Evolutionary conservation across 2,329 filamentous ascomycete genomes (phyloP).

Genomic region (Volutella citrinella): DNA sequence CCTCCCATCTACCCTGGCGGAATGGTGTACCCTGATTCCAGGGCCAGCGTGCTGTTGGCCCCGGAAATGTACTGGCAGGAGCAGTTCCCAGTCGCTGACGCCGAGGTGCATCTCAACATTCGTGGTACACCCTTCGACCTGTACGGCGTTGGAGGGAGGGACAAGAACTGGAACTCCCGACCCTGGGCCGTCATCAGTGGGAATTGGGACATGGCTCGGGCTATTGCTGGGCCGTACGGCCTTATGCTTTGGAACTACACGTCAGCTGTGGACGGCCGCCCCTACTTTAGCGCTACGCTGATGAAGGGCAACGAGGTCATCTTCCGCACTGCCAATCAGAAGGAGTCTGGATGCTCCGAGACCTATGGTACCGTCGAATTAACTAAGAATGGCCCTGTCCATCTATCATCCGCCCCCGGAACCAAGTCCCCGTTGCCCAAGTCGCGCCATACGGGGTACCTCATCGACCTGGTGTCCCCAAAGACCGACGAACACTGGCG

Average conservation of each 20-base stretch:
- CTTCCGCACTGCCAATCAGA: constrained; percentile 3
- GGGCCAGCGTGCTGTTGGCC: constrained; percentile 8
- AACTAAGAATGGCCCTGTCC: neutral
- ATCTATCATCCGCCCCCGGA: constrained; percentile 4
- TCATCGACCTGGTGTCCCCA: constrained; percentile 7
- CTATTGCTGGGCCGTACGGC: constrained; percentile 11
- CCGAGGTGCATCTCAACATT: constrained; percentile 7
- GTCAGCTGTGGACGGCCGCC: constrained; percentile 7
- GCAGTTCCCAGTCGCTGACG: constrained; percentile 10
- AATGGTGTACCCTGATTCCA: constrained; percentile 11
- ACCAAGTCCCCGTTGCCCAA: constrained; percentile 2
- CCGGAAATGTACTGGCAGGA: constrained; percentile 11
- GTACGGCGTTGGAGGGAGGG: constrained; percentile 10
- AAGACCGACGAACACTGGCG: constrained; percentile 6
- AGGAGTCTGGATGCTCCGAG: neutral
- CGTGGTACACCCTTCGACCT: constrained; percentile 9
- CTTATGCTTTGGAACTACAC: constrained; percentile 13
- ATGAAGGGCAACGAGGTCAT: constrained; percentile 3
- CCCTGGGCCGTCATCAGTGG: constrained; percentile 12
- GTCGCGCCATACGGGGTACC: constrained; percentile 7
- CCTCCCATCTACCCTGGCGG: constrained; percentile 16
- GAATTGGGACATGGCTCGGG: constrained; percentile 12
- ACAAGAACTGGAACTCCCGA: constrained; percentile 14
- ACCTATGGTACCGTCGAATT: constrained; percentile 3
- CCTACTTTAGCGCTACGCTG: constrained; percentile 8